Percentiles rank a stretch among this genome's conserved stretches.
These are phyloP conservation scores for Ceratobasidium sp. DNA, from an alignment of 1,284 basidiomycete genomes.

Conservation along the genomic window DNA sequence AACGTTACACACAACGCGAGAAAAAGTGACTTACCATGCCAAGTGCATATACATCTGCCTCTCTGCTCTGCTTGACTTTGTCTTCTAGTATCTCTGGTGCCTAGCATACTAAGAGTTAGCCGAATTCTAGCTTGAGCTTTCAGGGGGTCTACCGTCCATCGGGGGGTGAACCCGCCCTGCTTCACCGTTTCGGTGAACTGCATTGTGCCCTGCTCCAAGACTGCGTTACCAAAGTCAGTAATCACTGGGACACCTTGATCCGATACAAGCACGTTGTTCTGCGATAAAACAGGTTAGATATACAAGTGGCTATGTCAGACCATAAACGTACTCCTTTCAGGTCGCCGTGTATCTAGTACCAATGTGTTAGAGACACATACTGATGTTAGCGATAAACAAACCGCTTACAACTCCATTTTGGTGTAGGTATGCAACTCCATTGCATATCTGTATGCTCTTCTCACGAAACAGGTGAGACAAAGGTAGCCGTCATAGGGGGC, in stretches of 20 bases:
- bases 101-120: background rate
- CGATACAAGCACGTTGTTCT: slow-evolving; percentile 6
- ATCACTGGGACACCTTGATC: background rate
- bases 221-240: slow-evolving; percentile 5
- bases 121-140: background rate
- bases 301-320: background rate
- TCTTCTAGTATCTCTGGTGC: slow-evolving; percentile 4
- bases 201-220: background rate
- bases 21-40: no score
- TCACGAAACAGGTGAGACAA: background rate
- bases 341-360: slow-evolving; percentile 14
- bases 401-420: background rate
- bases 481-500: background rate
- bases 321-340: slow-evolving; percentile 5
- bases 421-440: slow-evolving; percentile 14
- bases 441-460: background rate
- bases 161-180: background rate
- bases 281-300: background rate
- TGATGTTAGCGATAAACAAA: no score
- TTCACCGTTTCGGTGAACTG: background rate
- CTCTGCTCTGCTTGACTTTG: background rate
- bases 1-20: no score
- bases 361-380: background rate
- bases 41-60: background rate
- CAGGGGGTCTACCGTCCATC: background rate